These are phyloP conservation scores for Debaryomycetaceae sp. DNA, from an alignment of 1,139 yeast genomes.

Conservation along the genomic window DNA sequence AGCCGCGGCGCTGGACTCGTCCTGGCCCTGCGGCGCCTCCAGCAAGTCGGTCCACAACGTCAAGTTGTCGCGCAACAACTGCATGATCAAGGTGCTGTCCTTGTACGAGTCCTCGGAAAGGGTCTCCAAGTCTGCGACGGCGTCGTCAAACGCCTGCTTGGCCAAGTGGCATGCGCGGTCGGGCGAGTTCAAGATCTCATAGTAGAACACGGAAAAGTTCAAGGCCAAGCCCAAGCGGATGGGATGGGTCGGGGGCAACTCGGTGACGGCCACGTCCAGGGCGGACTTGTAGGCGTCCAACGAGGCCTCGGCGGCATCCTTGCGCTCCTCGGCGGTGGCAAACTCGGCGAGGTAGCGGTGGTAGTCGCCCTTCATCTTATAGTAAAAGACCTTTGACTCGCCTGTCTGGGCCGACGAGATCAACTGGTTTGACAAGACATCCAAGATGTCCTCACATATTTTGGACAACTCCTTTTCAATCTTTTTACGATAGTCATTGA, in stretches of 20 bases:
- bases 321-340: slow-evolving; percentile 83
- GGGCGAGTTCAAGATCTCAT: slow-evolving; percentile 95
- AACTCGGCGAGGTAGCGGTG: slow-evolving; percentile 98
- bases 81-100: slow-evolving; percentile 97
- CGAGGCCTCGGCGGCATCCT: slow-evolving; percentile 85
- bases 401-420: slow-evolving; percentile 94
- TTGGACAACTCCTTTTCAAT: slow-evolving; percentile 88
- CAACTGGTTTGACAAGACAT: slow-evolving; percentile 79
- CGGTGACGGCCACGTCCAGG: slow-evolving; percentile 92
- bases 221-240: slow-evolving; percentile 96
- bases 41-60: slow-evolving; percentile 98
- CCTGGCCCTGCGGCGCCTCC: slow-evolving; percentile 64
- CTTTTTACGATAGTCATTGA: slow-evolving; percentile 90
- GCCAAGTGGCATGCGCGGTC: slow-evolving; percentile 98
- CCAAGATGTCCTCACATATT: slow-evolving; percentile 88
- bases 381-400: slow-evolving; percentile 95
- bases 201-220: slow-evolving; percentile 95
- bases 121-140: slow-evolving; percentile 96
- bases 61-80: slow-evolving; percentile 94
- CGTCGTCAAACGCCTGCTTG: slow-evolving; percentile 97
- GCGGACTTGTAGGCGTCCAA: slow-evolving; percentile 93
- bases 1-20: slow-evolving; percentile 17
- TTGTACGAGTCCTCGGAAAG: slow-evolving; percentile 96
- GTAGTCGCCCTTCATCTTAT: slow-evolving; percentile 99
- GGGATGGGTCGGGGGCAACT: slow-evolving; percentile 97